Conservation (phyloP, 2,329 filamentous ascomycete genomes). For the Cercospora janseana region DNA sequence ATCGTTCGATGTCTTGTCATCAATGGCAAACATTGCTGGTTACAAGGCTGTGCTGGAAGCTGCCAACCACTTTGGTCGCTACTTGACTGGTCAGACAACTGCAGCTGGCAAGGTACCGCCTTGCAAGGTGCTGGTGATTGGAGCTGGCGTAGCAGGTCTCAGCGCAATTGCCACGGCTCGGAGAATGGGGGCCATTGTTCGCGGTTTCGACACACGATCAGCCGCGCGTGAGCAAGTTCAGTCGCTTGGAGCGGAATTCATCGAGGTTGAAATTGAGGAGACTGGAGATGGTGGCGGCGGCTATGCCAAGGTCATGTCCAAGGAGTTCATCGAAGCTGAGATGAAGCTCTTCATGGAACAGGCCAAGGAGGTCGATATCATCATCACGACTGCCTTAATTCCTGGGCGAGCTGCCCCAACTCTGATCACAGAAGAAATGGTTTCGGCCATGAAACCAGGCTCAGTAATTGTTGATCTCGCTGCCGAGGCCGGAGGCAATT, state of each 20-base stretch:
- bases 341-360: constrained; percentile 92
- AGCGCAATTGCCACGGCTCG: constrained; percentile 85
- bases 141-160: constrained; percentile 82
- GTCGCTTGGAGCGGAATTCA: constrained; percentile 83
- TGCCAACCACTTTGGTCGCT: constrained; percentile 84
- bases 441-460: constrained; percentile 83
- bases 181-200: constrained; percentile 82
- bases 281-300: constrained; percentile 81
- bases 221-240: constrained; percentile 86
- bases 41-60: constrained; percentile 91
- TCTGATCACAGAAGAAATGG: constrained; percentile 76
- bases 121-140: constrained; percentile 86
- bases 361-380: constrained; percentile 83
- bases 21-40: constrained; percentile 91
- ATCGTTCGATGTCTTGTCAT: constrained; percentile 80
- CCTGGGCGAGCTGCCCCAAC: constrained; percentile 80
- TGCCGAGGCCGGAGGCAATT: constrained; percentile 84
- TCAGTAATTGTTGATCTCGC: constrained; percentile 86
- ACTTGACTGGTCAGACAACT: constrained; percentile 84
- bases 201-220: constrained; percentile 87
- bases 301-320: constrained; percentile 92
- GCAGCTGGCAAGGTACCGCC: constrained; percentile 88
- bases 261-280: constrained; percentile 81
- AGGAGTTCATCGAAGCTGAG: constrained; percentile 87
- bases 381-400: constrained; percentile 89